Base-by-base conservation (phyloP, 148 eudicot species). In the Silene latifolia region DNA sequence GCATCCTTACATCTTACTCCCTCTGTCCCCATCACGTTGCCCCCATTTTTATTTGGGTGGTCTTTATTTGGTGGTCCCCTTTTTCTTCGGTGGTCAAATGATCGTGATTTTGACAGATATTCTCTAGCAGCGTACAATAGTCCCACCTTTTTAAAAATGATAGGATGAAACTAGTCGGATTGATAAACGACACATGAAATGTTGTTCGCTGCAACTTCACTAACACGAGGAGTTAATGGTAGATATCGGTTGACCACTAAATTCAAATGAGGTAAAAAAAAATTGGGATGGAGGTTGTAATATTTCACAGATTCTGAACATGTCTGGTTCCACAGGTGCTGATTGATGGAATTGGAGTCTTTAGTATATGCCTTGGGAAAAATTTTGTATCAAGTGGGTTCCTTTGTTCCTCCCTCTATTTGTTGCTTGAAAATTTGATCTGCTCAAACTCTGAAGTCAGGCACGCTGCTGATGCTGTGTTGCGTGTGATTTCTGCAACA, bases 321-420 rank as follows among this genome's bases (percentile, higher is more conserved):
- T 17, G n/a, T 21, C 42, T 67, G 14, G 15, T 71, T 76, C 47
- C 60, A 80, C 93, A 94, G 98, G 93, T 91, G 75, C 83, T 94
- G 32, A 83, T 90, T 77, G 93, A 94, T 65, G 98, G 98, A 67
- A 85, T 94, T 24, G 98, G 98, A 83, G 83, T 91, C 73, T 91
- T 91, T 79, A 83, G 73, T 80, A 73, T 85, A 69, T 90, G 93
- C 85, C 91, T 94, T 54, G 86, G 88, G 47, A 81, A 85, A 76
- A 82, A 80, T 71, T 94, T 94, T 74, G 81, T 83, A n/a, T 84
- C 97, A 44, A 84, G 86, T 78, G 98, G 98, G 67, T 91, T 91
- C 82, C 93, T 94, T 63, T 90, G 85, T 71, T 88, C 93, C 27
- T 91, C 93, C 18, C 88, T 94, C 10, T 91, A 86, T 82, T 80